phyloP scores from a whole-genome alignment of 177 flowering plant species.

The Telopea speciosissima region DNA sequence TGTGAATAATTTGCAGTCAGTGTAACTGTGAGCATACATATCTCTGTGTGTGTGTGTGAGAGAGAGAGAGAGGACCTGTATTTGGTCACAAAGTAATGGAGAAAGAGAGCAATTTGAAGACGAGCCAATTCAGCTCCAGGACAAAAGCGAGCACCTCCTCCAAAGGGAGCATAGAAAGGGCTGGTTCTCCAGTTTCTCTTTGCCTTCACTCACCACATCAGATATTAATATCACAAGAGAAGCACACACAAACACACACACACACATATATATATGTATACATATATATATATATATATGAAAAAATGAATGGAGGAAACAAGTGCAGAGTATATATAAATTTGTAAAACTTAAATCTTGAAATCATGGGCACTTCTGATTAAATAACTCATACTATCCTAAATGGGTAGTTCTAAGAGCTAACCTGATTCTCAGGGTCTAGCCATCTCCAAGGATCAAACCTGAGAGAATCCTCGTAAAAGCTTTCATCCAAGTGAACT shows the following conservation, averaged over 20 bases:
- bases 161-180: slow-evolving; percentile 63
- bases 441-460: slow-evolving; percentile 97
- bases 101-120: slow-evolving; percentile 78
- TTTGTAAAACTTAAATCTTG: not conserved
- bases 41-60: not conserved
- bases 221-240: not conserved
- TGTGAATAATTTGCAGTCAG: not conserved
- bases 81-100: slow-evolving; percentile 55
- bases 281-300: too few species aligned
- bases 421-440: slow-evolving; percentile 67
- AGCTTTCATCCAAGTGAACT: slow-evolving; percentile 63
- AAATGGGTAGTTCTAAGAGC: not conserved
- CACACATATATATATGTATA: too few species aligned
- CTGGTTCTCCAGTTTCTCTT: slow-evolving; percentile 80
- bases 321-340: not conserved
- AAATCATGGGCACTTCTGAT: not conserved
- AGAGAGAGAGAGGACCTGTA: slow-evolving; percentile 33
- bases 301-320: too few species aligned
- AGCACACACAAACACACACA: too few species aligned
- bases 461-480: slow-evolving; percentile 41
- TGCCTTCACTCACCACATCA: slow-evolving; percentile 32
- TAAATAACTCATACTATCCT: not conserved
- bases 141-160: slow-evolving; percentile 82
- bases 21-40: not conserved
- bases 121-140: slow-evolving; percentile 90